phyloP scores from a whole-genome alignment of 768 basidiomycete species.

The Boletus reticuloceps region DNA sequence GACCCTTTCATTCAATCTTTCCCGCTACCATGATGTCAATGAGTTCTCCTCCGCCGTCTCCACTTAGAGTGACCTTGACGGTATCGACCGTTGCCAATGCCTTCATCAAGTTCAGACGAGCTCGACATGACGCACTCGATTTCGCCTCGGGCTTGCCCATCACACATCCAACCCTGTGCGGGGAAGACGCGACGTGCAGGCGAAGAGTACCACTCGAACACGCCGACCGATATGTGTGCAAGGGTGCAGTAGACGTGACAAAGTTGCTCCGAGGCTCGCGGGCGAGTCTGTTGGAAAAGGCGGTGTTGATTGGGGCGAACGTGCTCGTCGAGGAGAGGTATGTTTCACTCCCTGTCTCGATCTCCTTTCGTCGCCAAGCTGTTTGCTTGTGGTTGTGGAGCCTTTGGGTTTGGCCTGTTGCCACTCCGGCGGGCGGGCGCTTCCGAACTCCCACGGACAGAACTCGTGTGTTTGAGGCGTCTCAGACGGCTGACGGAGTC shows the following conservation, averaged over 20 bases:
- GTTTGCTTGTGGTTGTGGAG: neutral
- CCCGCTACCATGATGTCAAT: slow-evolving; percentile 3
- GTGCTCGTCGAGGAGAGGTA: slow-evolving; percentile 70
- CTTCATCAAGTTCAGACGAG: slow-evolving; percentile 52
- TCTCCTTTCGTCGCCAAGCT: neutral
- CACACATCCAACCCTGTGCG: slow-evolving; percentile 36
- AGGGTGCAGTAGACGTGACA: slow-evolving; percentile 58
- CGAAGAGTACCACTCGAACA: slow-evolving; percentile 34
- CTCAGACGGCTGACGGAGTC: slow-evolving; percentile 1
- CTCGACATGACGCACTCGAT: slow-evolving; percentile 31
- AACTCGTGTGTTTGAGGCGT: neutral
- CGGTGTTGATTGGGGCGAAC: slow-evolving; percentile 50
- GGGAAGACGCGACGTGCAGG: slow-evolving; percentile 24
- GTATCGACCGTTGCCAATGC: slow-evolving; percentile 47
- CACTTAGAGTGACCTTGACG: slow-evolving; percentile 21
- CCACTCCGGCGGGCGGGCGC: neutral
- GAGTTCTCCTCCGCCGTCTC: slow-evolving; percentile 21
- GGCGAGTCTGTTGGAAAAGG: slow-evolving; percentile 47
- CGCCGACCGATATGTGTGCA: slow-evolving; percentile 52
- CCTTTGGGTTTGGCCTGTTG: neutral
- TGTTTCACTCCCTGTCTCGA: slow-evolving; percentile 27
- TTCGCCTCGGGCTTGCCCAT: slow-evolving; percentile 38
- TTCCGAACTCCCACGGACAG: neutral
- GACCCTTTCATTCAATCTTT: neutral
- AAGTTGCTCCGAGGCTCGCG: slow-evolving; percentile 58